Conservation (phyloP, 441 rosid species). For the Pelargonium citronellum region DNA sequence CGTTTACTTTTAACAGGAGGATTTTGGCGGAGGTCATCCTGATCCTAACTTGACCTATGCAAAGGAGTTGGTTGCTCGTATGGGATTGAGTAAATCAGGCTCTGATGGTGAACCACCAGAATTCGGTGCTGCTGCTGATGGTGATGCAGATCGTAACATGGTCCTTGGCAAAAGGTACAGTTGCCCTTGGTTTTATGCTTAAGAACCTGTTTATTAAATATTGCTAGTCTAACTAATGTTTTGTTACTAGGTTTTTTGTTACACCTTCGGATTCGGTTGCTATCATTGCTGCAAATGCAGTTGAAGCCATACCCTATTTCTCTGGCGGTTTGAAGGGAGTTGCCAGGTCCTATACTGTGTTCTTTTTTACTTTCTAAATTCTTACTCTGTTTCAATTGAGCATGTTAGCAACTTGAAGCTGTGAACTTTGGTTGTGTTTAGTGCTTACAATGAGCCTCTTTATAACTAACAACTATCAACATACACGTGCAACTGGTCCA, state of each 20-base stretch:
- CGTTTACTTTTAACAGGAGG: constrained; percentile 52
- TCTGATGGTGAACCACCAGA: constrained; percentile 67
- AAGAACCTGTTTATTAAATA: constrained; percentile 10
- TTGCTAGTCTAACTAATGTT: constrained; percentile 17
- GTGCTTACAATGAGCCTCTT: not conserved
- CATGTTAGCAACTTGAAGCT: not conserved
- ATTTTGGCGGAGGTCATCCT: constrained; percentile 98
- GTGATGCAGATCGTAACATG: constrained; percentile 99
- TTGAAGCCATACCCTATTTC: constrained; percentile 83
- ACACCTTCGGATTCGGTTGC: constrained; percentile 98
- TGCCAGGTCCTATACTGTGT: constrained; percentile 58
- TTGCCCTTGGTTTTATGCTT: not conserved
- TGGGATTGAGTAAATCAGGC: constrained; percentile 84
- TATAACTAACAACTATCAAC: not conserved
- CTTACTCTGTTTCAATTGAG: not conserved
- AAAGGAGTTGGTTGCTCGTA: constrained; percentile 83
- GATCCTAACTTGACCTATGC: constrained; percentile 99
- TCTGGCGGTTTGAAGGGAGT: constrained; percentile 92
- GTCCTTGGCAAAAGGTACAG: constrained; percentile 88
- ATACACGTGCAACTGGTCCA: not conserved
- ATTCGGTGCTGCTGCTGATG: constrained; percentile 99
- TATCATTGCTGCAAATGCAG: constrained; percentile 94
- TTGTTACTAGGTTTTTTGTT: constrained; percentile 70
- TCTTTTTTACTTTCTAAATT: not conserved
- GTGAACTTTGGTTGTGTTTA: not conserved